Evolutionary conservation across 2,329 filamentous ascomycete species (phyloP).

Genomic region (Alternaria angustiovoidea): DNA sequence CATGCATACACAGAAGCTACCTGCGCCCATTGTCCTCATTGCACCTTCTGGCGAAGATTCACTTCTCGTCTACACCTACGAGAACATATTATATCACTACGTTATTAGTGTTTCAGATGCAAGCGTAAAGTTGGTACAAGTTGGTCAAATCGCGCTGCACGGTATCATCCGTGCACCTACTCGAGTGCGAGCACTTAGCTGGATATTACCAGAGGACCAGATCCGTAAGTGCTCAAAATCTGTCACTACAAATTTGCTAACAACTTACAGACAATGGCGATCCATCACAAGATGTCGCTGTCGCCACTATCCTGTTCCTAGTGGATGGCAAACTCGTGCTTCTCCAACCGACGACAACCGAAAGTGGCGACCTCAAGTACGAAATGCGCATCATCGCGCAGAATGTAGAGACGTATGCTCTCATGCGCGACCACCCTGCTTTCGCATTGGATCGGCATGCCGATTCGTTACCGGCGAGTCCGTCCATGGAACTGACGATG

Average conservation of each 20-base stretch:
- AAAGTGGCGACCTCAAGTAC: conserved; percentile 88
- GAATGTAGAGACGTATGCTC: conserved; percentile 92
- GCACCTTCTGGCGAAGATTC: conserved; percentile 93
- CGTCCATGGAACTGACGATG: conserved; percentile 56
- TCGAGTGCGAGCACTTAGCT: conserved; percentile 90
- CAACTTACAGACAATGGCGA: conserved; percentile 74
- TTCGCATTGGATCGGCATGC: conserved; percentile 55
- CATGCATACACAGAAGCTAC: conserved; percentile 78
- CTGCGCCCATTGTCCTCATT: conserved; percentile 87
- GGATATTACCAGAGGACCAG: conserved; percentile 92
- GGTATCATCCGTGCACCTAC: conserved; percentile 94
- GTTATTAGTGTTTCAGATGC: conserved; percentile 77
- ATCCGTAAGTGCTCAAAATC: conserved; percentile 62
- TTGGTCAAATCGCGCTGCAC: conserved; percentile 98
- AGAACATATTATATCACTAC: conserved; percentile 95
- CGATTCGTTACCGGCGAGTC: conserved; percentile 61
- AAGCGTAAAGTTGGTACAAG: conserved; percentile 82
- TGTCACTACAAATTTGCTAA: conserved; percentile 24
- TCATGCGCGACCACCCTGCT: conserved; percentile 84
- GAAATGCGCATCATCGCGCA: conserved; percentile 97
- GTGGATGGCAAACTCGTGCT: conserved; percentile 96
- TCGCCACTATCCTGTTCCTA: conserved; percentile 93
- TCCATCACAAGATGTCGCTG: conserved; percentile 91
- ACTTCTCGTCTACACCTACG: conserved; percentile 93
- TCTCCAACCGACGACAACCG: conserved; percentile 84